Conservation (phyloP, 2,329 filamentous ascomycete species). For the Balansia obtecta region DNA sequence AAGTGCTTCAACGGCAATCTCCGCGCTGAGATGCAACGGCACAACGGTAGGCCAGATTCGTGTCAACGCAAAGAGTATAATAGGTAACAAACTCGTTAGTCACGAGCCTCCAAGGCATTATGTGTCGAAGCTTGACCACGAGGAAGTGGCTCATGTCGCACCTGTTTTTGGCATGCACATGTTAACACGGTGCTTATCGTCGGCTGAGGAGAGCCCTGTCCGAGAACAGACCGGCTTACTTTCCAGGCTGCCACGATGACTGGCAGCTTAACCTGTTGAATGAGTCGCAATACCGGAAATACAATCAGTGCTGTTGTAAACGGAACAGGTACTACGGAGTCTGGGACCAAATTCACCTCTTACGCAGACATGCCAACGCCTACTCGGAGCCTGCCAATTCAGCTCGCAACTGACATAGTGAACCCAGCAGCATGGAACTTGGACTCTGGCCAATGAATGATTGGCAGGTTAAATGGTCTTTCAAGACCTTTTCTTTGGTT, state of each 20-base stretch:
- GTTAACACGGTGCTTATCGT: neutral
- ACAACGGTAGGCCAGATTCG: neutral
- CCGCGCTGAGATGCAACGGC: neutral
- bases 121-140: neutral
- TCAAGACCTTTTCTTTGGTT: neutral
- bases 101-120: neutral
- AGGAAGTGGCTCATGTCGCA: neutral
- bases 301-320: conserved; percentile 17
- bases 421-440: conserved; percentile 11
- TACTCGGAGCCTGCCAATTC: conserved; percentile 6
- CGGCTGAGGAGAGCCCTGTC: neutral
- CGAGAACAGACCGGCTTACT: conserved; percentile 18
- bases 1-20: neutral
- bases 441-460: conserved; percentile 5
- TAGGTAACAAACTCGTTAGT: neutral
- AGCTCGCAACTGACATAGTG: conserved; percentile 42
- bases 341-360: conserved; percentile 12
- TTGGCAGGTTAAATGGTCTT: neutral
- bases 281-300: conserved; percentile 16
- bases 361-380: neutral
- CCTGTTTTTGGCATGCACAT: neutral
- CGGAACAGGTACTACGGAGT: conserved; percentile 18
- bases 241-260: conserved; percentile 26
- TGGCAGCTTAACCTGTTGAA: conserved; percentile 20
- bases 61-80: neutral